Evolutionary conservation across 2,329 filamentous ascomycete species (phyloP).

Genomic region (Hymenoscyphus linearis): DNA sequence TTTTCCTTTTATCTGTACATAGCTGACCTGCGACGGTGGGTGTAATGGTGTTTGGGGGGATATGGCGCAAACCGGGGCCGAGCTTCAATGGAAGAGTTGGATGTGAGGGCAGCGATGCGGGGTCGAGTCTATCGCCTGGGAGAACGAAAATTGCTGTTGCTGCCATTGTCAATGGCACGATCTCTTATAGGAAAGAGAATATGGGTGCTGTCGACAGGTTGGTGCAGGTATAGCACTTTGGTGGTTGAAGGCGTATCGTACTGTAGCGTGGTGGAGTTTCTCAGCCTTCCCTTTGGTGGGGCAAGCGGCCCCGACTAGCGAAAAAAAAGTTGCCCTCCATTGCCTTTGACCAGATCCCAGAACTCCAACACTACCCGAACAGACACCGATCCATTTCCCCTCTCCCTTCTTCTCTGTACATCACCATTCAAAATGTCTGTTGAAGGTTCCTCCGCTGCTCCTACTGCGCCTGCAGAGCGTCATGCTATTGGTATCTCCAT

Average conservation of each 20-base stretch:
- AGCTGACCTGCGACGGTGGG: constrained; percentile 64
- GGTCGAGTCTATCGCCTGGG: constrained; percentile 72
- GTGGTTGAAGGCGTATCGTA: constrained; percentile 7
- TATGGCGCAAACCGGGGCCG: constrained; percentile 77
- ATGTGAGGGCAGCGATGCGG: constrained; percentile 60
- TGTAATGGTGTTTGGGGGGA: constrained; percentile 69
- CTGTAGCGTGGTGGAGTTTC: neutral
- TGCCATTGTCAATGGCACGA: constrained; percentile 13
- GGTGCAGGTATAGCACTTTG: constrained; percentile 7
- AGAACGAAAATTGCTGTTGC: constrained; percentile 60
- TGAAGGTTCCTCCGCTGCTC: constrained; percentile 14
- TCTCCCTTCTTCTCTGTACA: neutral
- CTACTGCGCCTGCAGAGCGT: constrained; percentile 49
- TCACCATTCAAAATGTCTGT: constrained; percentile 25
- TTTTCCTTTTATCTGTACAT: constrained; percentile 64
- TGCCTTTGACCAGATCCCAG: neutral
- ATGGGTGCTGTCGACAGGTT: constrained; percentile 8
- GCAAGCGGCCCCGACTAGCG: neutral
- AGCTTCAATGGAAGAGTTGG: constrained; percentile 69
- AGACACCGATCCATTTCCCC: neutral
- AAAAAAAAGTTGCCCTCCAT: constrained; percentile 6
- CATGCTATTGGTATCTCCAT: constrained; percentile 92
- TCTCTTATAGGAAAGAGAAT: neutral
- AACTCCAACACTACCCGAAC: constrained; percentile 2
- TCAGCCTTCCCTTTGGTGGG: constrained; percentile 3